Evolutionary conservation across 2,329 filamentous ascomycete genomes (phyloP).

Genomic region (Aspergillus cejpii): DNA sequence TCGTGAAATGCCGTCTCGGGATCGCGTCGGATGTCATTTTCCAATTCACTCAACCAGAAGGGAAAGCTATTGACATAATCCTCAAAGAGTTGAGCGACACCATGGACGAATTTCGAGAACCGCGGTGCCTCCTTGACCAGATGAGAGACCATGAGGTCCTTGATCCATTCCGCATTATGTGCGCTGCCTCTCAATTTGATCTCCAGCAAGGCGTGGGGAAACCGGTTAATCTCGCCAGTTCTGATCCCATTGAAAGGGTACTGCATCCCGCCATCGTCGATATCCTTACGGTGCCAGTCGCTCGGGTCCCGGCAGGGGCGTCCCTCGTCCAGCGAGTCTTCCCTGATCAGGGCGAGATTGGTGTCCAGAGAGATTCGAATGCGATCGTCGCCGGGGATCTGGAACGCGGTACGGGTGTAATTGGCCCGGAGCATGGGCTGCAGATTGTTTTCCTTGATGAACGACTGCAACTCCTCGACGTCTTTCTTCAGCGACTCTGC

Average conservation of each 20-base stretch:
- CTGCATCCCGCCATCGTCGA: constrained; percentile 73
- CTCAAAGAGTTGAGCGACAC: constrained; percentile 84
- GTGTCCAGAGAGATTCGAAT: constrained; percentile 92
- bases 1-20: constrained; percentile 85
- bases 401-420: constrained; percentile 90
- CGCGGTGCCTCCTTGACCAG: constrained; percentile 80
- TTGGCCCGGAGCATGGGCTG: constrained; percentile 84
- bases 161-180: constrained; percentile 76
- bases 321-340: constrained; percentile 66
- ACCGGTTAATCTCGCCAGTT: constrained; percentile 83
- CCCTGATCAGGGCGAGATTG: constrained; percentile 76
- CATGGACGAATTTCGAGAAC: constrained; percentile 97
- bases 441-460: constrained; percentile 69
- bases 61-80: constrained; percentile 93
- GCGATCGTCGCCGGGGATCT: constrained; percentile 85
- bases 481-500: constrained; percentile 64
- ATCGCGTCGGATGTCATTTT: constrained; percentile 88
- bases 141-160: constrained; percentile 87
- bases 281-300: constrained; percentile 86
- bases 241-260: constrained; percentile 84
- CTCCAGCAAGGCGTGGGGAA: constrained; percentile 85
- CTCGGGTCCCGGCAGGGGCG: constrained; percentile 83
- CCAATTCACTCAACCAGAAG: constrained; percentile 89
- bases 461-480: constrained; percentile 69
- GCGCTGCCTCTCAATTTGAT: constrained; percentile 65